Conservation (phyloP, 306 rosid species). For the Citrullus colocynthis region DNA sequence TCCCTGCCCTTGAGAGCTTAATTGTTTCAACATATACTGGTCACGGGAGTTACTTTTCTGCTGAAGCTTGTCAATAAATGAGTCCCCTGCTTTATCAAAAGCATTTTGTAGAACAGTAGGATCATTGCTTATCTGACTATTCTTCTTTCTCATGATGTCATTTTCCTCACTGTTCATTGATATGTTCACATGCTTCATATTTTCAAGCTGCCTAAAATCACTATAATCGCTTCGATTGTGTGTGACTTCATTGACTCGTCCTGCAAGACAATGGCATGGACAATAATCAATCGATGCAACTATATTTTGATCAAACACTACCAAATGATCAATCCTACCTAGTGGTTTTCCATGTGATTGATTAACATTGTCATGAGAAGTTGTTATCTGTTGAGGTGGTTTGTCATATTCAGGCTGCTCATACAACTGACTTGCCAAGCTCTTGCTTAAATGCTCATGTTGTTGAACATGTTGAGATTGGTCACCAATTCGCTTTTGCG, state of each 20-base stretch:
- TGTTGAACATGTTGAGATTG: slow-evolving; percentile 19
- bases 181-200: slow-evolving; percentile 8
- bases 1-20: slow-evolving; percentile 16
- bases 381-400: slow-evolving; percentile 18
- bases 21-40: slow-evolving; percentile 13
- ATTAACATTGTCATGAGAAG: slow-evolving; percentile 12
- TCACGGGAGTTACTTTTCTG: slow-evolving; percentile 15
- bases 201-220: slow-evolving; percentile 27
- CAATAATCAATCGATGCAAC: background rate
- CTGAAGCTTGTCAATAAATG: slow-evolving; percentile 24
- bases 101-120: slow-evolving; percentile 19
- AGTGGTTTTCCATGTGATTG: slow-evolving; percentile 19
- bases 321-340: slow-evolving; percentile 21
- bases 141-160: slow-evolving; percentile 12
- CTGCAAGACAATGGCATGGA: slow-evolving; percentile 20
- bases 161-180: slow-evolving; percentile 20
- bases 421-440: slow-evolving; percentile 24
- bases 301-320: background rate
- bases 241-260: slow-evolving; percentile 20
- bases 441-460: slow-evolving; percentile 15
- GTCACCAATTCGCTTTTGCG: slow-evolving; percentile 14
- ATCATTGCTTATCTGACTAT: slow-evolving; percentile 18
- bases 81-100: slow-evolving; percentile 18
- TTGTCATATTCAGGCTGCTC: slow-evolving; percentile 21
- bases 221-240: slow-evolving; percentile 15